phyloP scores from a whole-genome alignment of 176 grass and related monocot species.

The Cenchrus americanus region DNA sequence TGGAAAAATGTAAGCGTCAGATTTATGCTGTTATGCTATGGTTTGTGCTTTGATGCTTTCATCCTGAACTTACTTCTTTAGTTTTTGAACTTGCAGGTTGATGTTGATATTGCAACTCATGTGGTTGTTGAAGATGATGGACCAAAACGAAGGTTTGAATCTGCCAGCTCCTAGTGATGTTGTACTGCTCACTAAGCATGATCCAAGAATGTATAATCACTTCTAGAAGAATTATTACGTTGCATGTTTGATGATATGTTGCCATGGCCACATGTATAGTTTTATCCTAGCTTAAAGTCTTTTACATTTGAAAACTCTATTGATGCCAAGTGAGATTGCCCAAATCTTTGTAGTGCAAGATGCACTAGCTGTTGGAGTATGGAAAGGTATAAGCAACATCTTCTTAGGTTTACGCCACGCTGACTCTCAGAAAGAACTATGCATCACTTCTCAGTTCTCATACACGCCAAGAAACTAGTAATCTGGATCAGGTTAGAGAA shows the following conservation, averaged over 20 bases:
- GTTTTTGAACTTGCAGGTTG: conserved; percentile 64
- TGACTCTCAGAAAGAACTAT: neutral
- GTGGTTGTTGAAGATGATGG: conserved; percentile 87
- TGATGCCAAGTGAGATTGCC: neutral
- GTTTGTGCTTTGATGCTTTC: neutral
- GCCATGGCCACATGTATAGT: neutral
- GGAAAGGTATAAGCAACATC: neutral
- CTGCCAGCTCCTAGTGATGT: conserved; percentile 29
- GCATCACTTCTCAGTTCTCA: neutral
- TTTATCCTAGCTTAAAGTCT: conserved; percentile 16
- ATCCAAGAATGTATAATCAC: neutral
- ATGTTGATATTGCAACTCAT: conserved; percentile 82
- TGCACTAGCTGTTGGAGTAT: neutral
- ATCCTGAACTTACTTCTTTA: conserved; percentile 20
- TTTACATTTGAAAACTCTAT: neutral
- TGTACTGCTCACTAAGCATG: conserved; percentile 29
- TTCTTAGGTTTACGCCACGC: neutral
- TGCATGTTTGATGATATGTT: conserved; percentile 31
- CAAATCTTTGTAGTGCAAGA: neutral
- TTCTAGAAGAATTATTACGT: neutral
- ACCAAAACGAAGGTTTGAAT: conserved; percentile 84
- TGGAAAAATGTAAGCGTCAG: neutral
- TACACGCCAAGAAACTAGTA: neutral
- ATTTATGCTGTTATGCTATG: conserved; percentile 18
- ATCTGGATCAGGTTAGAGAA: neutral